Base-by-base conservation (phyloP, 345 rosid species). In the Luvunga scandens region DNA sequence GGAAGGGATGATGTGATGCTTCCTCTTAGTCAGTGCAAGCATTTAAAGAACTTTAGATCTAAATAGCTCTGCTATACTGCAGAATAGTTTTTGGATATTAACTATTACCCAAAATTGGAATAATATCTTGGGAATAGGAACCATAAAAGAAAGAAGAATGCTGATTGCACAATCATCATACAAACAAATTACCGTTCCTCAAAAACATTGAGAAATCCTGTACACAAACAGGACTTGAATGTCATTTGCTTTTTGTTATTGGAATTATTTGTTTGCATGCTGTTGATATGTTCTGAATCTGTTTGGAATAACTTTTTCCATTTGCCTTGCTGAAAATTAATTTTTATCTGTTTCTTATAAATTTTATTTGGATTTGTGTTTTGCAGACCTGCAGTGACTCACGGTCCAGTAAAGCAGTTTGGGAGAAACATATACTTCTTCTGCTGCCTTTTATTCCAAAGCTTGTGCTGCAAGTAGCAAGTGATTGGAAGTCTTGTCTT, bases 391-490 rank as follows among this genome's bases (percentile, higher is more conserved):
- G 82, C 82, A 83, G 87, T 75, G 83, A 75, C 74, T 79, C 57
- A n/a, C 78, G 78, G 75, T 81, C 84, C 55, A 83, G 84, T 75
- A 90, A 83, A 87, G 78, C 83, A 61, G 71, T 56, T 57, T 78
- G 85, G 66, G 89, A 87, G 59, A 89, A 89, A 75, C 88, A 84
- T 80, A 72, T 87, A 66, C 84, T 84, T 62, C 65, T 78, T 45
- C 84, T 96, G 48, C 80, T 92, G 69, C 88, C 90, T 42, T 94
- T 83, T 84, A 77, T 92, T 72, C 92, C 99, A 73, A 90, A 88
- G 82, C 93, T 92, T 78, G 69, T 90, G 59, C 80, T 75, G 39
- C 86, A 83, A 71, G 85, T 88, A 78, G 76, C 77, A 45, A 76
- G 66, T 68, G 65, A 73, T 75, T 90, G 95, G 98, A 91, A 84